These are phyloP conservation scores for Cystobasidium pallidum DNA, from an alignment of 1,284 basidiomycete species.

Conservation along the genomic window DNA sequence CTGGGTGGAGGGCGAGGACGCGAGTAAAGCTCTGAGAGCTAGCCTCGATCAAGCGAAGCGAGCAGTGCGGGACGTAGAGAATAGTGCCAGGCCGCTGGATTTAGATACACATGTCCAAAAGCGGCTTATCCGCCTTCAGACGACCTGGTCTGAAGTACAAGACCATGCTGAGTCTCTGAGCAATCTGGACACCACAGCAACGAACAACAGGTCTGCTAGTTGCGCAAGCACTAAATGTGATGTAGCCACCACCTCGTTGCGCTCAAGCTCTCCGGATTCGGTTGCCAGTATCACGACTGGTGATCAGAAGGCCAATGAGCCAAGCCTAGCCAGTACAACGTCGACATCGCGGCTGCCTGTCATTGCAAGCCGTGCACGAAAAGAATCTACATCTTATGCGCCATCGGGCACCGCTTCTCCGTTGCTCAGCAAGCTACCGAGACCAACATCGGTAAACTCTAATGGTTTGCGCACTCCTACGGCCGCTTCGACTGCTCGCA, in stretches of 20 bases:
- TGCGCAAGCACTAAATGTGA: neutral
- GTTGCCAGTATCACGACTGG: neutral
- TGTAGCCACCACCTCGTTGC: neutral
- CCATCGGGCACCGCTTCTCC: neutral
- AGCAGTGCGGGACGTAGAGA: neutral
- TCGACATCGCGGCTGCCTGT: constrained; percentile 26
- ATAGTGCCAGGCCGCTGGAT: neutral
- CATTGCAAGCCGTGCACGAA: constrained; percentile 6
- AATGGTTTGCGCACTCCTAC: constrained; percentile 9
- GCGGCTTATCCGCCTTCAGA: neutral
- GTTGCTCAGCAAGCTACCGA: neutral
- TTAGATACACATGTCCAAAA: neutral
- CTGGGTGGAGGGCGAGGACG: neutral
- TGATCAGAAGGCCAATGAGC: neutral
- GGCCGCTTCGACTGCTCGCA: neutral
- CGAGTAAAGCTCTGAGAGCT: too few relatives aligned
- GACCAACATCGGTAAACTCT: constrained; percentile 9
- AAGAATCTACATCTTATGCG: constrained; percentile 2
- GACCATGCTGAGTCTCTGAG: neutral
- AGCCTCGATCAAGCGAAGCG: neutral
- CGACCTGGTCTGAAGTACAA: neutral
- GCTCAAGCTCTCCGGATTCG: neutral
- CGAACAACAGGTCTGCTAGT: neutral
- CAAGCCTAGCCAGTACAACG: neutral
- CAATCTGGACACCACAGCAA: neutral